phyloP scores from a whole-genome alignment of 495 filamentous ascomycete genomes.

The Penicillium lividum region DNA sequence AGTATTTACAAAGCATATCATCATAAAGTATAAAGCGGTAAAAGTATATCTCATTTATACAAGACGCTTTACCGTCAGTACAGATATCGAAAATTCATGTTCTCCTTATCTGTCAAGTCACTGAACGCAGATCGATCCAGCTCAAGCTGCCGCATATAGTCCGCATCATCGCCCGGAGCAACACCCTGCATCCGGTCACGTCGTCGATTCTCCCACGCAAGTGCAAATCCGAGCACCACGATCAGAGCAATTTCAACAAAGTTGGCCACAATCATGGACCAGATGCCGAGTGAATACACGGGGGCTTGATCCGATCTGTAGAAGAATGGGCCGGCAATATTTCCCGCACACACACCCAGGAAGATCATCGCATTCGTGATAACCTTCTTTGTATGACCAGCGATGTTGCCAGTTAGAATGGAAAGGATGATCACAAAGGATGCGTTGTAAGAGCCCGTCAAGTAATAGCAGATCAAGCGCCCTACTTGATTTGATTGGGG shows the following conservation, averaged over 20 bases:
- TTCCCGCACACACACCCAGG: slow-evolving; percentile 43
- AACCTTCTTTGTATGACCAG: slow-evolving; percentile 60
- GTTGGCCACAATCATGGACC: slow-evolving; percentile 52
- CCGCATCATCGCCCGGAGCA: slow-evolving; percentile 27
- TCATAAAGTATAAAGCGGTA: not conserved
- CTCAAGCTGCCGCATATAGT: slow-evolving; percentile 28
- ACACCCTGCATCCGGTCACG: slow-evolving; percentile 41
- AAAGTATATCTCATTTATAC: too few species aligned
- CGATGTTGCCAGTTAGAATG: slow-evolving; percentile 54
- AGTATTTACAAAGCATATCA: not conserved
- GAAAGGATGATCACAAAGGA: slow-evolving; percentile 58
- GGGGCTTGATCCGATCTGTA: slow-evolving; percentile 51
- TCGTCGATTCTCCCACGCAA: slow-evolving; percentile 51
- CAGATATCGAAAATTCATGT: slow-evolving; percentile 40
- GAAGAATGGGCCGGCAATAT: slow-evolving; percentile 58
- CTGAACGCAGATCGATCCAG: slow-evolving; percentile 53
- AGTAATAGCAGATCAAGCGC: slow-evolving; percentile 44
- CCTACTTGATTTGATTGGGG: slow-evolving; percentile 38
- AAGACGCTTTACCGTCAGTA: slow-evolving; percentile 11
- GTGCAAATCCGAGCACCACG: slow-evolving; percentile 33
- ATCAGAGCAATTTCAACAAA: slow-evolving; percentile 46
- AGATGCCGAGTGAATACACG: slow-evolving; percentile 53
- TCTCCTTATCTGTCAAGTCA: slow-evolving; percentile 57
- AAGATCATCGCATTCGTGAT: slow-evolving; percentile 55
- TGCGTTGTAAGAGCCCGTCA: slow-evolving; percentile 57